Conservation (phyloP, 2,329 filamentous ascomycete genomes). For the Aspergillus arachidicola region DNA sequence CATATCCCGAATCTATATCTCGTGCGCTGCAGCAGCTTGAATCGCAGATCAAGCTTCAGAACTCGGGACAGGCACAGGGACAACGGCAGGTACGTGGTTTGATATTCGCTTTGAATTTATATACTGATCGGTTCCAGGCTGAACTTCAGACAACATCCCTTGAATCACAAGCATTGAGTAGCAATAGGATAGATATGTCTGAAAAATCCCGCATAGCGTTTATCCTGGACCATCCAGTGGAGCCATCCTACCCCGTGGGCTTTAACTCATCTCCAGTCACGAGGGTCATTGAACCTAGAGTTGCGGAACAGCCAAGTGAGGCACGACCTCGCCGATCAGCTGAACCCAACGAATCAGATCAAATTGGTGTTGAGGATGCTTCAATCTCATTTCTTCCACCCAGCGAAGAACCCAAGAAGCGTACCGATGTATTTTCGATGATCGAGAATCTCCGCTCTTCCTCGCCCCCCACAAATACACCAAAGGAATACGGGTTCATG, state of each 20-base stretch:
- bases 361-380: constrained; percentile 71
- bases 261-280: constrained; percentile 35
- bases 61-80: constrained; percentile 45
- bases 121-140: constrained; percentile 7
- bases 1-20: constrained; percentile 68
- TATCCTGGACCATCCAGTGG: constrained; percentile 18
- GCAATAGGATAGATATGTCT: constrained; percentile 9
- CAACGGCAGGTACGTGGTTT: constrained; percentile 28
- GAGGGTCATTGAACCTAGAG: constrained; percentile 17
- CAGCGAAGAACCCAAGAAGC: constrained; percentile 71
- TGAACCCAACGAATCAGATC: constrained; percentile 61
- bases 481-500: constrained; percentile 28
- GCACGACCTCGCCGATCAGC: constrained; percentile 33
- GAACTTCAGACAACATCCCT: neutral
- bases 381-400: constrained; percentile 53
- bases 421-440: constrained; percentile 62
- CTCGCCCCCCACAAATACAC: constrained; percentile 31
- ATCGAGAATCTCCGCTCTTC: constrained; percentile 68
- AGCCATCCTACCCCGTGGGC: constrained; percentile 12
- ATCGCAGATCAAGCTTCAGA: constrained; percentile 54
- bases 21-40: constrained; percentile 63
- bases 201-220: constrained; percentile 19
- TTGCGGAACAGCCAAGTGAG: constrained; percentile 31
- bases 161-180: neutral
- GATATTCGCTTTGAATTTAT: constrained; percentile 8